These are phyloP conservation scores for Thalassiosira delicatula DNA, from an alignment of 352 stramenopile species.

Conservation along the genomic window DNA sequence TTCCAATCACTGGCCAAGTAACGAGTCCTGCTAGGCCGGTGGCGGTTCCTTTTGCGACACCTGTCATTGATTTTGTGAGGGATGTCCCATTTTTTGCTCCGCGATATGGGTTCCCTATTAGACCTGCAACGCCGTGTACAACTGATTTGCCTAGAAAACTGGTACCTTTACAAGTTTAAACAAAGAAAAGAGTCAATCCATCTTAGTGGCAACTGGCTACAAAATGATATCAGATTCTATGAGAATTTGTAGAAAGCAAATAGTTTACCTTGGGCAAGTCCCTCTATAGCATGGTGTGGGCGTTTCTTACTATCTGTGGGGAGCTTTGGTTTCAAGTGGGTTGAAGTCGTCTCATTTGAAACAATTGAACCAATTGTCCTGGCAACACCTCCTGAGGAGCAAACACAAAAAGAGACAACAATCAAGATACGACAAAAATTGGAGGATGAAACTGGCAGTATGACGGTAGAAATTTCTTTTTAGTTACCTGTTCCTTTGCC, in stretches of 20 bases:
- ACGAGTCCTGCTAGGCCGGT: slow-evolving; percentile 58
- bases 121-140: slow-evolving; percentile 55
- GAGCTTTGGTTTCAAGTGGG: slow-evolving; percentile 58
- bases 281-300: slow-evolving; percentile 61
- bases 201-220: too few relatives aligned
- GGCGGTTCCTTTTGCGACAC: slow-evolving; percentile 54
- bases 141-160: slow-evolving; percentile 53
- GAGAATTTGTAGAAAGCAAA: too few relatives aligned
- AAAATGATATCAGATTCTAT: too few relatives aligned
- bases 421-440: too few relatives aligned
- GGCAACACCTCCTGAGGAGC: too few relatives aligned
- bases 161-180: too few relatives aligned
- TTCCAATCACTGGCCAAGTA: slow-evolving; percentile 59
- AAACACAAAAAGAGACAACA: too few relatives aligned
- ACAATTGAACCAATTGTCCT: slow-evolving; percentile 52
- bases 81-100: slow-evolving; percentile 41
- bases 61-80: slow-evolving; percentile 28
- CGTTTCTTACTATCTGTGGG: slow-evolving; percentile 24
- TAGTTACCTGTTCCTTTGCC: slow-evolving; percentile 59
- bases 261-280: slow-evolving; percentile 64
- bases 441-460: too few relatives aligned
- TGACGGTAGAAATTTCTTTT: too few relatives aligned
- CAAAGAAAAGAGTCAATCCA: too few relatives aligned
- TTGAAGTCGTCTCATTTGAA: slow-evolving; percentile 55
- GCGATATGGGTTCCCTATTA: slow-evolving; percentile 68